phyloP scores from a whole-genome alignment of 495 filamentous ascomycete species.

The Neurospora sp. region DNA sequence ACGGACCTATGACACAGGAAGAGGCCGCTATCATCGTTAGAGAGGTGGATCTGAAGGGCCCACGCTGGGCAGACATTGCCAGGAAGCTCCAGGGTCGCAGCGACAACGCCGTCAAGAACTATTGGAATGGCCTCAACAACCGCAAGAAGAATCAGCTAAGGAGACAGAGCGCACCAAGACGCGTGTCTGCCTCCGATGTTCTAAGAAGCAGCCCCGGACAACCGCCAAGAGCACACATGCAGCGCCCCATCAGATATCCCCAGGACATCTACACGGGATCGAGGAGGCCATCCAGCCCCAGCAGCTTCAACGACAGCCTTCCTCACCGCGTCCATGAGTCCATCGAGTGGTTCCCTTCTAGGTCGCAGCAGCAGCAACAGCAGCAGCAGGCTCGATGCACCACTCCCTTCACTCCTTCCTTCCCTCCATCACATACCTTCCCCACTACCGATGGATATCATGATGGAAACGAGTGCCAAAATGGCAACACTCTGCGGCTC shows the following conservation, averaged over 20 bases:
- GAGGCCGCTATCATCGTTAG: slow-evolving; percentile 77
- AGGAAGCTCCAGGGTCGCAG: slow-evolving; percentile 75
- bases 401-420: neutral
- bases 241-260: neutral
- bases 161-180: neutral
- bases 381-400: neutral
- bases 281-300: neutral
- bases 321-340: neutral
- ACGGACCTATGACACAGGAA: slow-evolving; percentile 82
- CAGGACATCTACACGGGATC: neutral
- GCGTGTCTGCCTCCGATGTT: neutral
- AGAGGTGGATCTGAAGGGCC: slow-evolving; percentile 73
- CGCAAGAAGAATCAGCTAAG: slow-evolving; percentile 36
- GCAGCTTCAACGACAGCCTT: neutral
- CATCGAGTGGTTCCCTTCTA: neutral
- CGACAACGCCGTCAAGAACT: slow-evolving; percentile 98
- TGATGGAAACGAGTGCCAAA: neutral
- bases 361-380: neutral
- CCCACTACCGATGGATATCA: neutral
- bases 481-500: neutral
- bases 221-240: neutral
- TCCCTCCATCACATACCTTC: neutral
- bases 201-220: neutral
- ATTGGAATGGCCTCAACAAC: slow-evolving; percentile 97
- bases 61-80: slow-evolving; percentile 93